Evolutionary conservation across 2,329 filamentous ascomycete genomes (phyloP), one percentile per base, ranked within the genome.

Genomic region (Xylogone sp.): DNA sequence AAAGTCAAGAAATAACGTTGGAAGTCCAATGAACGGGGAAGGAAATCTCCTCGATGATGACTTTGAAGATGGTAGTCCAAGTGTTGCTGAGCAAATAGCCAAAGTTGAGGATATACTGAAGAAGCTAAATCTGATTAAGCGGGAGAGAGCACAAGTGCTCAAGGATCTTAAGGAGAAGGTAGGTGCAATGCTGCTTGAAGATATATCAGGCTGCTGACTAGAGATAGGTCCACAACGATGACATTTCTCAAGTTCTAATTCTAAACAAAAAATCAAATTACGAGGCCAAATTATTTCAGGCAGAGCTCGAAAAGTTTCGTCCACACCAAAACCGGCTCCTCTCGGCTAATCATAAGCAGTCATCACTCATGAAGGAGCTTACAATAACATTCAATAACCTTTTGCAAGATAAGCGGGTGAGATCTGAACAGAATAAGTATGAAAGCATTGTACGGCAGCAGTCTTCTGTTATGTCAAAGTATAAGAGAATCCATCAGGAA

Each of bases 121-220:
- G 73, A 97, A 92, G 71, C 71, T 99, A 61, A 95, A 92, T 62
- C 76, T 96, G 34, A 86, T 99, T 62, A 97, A 97, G 75, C 82
- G 90, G 53, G 95, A 99, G 69, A 79, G 94, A 53, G 85, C 87
- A 53, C 92, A 97, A 71, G 90, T 97, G 42, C 72, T 99, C 58
- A 97, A 97, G 69, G 94, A 99, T 70, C 76, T 99, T 60, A 99
- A 99, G 69, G 92, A 97, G 59, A 97, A 96, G 85, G 94, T 95
- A 69, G 62, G 77, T 39, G 48, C 47, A 18, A 7, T 16, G 31
- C 22, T 24, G 5, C 20, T 5, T 12, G 19, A 29, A 43, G 18
- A 47, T 42, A 24, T 43, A 31, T n/a, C n/a, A 10, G 29, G 12
- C 29, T 46, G n/a, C 42, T 46, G 20, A 50, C 55, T 59, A 63